Conservation (phyloP, 2,329 filamentous ascomycete species). For the Neodidymelliopsis sp. region DNA sequence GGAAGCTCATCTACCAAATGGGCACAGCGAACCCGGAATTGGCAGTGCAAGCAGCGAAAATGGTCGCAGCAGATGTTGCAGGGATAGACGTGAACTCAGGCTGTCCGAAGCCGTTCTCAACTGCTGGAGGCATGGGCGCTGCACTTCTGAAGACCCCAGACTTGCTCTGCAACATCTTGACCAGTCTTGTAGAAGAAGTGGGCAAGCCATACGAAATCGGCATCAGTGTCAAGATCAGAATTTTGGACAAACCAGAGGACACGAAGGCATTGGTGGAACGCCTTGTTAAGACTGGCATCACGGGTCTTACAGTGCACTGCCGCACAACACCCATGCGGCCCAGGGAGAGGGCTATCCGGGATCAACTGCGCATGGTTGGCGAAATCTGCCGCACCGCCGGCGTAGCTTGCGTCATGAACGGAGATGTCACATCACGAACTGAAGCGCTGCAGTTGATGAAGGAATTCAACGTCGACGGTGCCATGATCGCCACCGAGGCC, state of each 20-base stretch:
- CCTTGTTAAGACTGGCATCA: slow-evolving; percentile 88
- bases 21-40: slow-evolving; percentile 83
- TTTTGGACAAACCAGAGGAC: slow-evolving; percentile 77
- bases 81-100: slow-evolving; percentile 98
- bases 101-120: slow-evolving; percentile 98
- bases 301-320: slow-evolving; percentile 90
- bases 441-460: slow-evolving; percentile 74
- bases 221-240: slow-evolving; percentile 95
- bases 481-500: slow-evolving; percentile 95
- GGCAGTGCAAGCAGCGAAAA: slow-evolving; percentile 82
- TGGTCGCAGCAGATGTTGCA: slow-evolving; percentile 86
- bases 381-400: slow-evolving; percentile 81
- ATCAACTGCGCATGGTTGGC: slow-evolving; percentile 84
- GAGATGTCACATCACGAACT: slow-evolving; percentile 80
- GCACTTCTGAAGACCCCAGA: slow-evolving; percentile 87
- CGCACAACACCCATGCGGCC: slow-evolving; percentile 96
- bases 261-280: slow-evolving; percentile 80
- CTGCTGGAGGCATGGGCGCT: slow-evolving; percentile 92
- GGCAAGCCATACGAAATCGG: slow-evolving; percentile 82
- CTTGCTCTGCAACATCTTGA: slow-evolving; percentile 80
- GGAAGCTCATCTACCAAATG: slow-evolving; percentile 86
- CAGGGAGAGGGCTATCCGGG: slow-evolving; percentile 83
- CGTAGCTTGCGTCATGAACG: slow-evolving; percentile 95
- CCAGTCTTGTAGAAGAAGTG: slow-evolving; percentile 80
- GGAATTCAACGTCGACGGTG: slow-evolving; percentile 88